These are phyloP conservation scores for Saturnispora besseyi DNA, from an alignment of 805 yeast species.

Conservation along the genomic window DNA sequence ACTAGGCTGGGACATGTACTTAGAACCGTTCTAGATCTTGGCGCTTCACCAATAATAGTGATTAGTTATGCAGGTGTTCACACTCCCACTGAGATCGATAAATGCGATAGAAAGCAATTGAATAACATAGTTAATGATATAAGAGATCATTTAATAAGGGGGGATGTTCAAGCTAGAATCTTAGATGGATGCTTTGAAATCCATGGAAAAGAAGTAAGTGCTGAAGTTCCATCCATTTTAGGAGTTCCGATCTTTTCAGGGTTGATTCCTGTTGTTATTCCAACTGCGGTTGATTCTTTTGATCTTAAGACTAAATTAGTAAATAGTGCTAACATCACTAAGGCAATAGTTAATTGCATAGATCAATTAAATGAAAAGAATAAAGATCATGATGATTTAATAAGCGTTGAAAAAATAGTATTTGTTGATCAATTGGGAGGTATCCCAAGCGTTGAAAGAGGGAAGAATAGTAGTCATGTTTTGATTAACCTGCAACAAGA, in stretches of 20 bases:
- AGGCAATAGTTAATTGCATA: conserved; percentile 31
- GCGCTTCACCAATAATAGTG: conserved; percentile 66
- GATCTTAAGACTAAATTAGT: conserved; percentile 25
- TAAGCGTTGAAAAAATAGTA: conserved; percentile 73
- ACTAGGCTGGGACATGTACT: conserved; percentile 7
- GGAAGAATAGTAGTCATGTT: conserved; percentile 68
- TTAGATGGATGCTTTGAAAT: conserved; percentile 32
- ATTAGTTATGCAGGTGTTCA: conserved; percentile 32
- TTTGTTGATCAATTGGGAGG: conserved; percentile 83
- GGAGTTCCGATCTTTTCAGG: conserved; percentile 36
- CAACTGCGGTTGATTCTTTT: conserved; percentile 37
- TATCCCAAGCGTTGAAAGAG: conserved; percentile 77
- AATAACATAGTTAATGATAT: conserved; percentile 12
- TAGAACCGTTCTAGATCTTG: conserved; percentile 26
- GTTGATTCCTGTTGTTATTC: conserved; percentile 54
- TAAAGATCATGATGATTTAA: conserved; percentile 22
- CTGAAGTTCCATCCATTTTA: conserved; percentile 31
- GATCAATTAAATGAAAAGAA: conserved; percentile 18
- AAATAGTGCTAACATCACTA: conserved; percentile 33
- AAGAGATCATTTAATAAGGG: not conserved
- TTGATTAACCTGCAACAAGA: conserved; percentile 82
- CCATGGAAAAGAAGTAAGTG: conserved; percentile 12
- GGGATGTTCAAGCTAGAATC: conserved; percentile 12
- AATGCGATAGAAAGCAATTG: conserved; percentile 10
- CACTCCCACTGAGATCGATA: conserved; percentile 15